Conservation (phyloP, 2,329 filamentous ascomycete species). For the Shiraia sp. region DNA sequence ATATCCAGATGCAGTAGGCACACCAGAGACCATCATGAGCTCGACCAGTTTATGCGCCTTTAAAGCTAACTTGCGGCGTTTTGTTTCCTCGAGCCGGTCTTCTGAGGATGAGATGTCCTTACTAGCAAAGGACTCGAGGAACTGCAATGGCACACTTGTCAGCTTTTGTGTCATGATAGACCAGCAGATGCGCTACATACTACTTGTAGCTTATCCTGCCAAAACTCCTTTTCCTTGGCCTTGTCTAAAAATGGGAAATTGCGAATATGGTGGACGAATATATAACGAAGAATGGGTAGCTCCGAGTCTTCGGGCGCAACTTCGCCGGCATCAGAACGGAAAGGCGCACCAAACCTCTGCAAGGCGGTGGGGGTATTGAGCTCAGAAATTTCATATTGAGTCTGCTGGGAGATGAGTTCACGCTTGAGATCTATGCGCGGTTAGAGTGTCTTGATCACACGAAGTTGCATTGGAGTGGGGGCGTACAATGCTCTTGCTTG, state of each 20-base stretch:
- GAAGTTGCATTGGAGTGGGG: neutral
- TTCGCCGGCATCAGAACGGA: conserved; percentile 89
- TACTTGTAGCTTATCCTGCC: conserved; percentile 96
- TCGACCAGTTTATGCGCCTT: conserved; percentile 97
- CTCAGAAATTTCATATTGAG: conserved; percentile 86
- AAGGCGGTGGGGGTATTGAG: conserved; percentile 93
- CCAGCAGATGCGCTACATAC: conserved; percentile 57
- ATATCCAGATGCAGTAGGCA: conserved; percentile 93
- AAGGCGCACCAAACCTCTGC: conserved; percentile 92
- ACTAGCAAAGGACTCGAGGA: conserved; percentile 93
- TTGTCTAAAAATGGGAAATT: conserved; percentile 98
- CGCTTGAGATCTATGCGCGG: conserved; percentile 78
- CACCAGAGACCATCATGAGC: conserved; percentile 98
- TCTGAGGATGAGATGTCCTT: conserved; percentile 98
- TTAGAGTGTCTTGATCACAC: conserved; percentile 6
- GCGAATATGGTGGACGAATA: conserved; percentile 96
- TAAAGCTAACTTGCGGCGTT: conserved; percentile 84
- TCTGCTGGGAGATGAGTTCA: conserved; percentile 89
- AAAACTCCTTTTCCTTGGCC: conserved; percentile 97
- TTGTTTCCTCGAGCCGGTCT: conserved; percentile 93
- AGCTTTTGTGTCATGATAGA: conserved; percentile 12
- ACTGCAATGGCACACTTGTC: conserved; percentile 57
- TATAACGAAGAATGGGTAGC: conserved; percentile 88
- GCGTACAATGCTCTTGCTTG: conserved; percentile 95
- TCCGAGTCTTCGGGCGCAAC: conserved; percentile 92